Conservation (phyloP, 805 yeast genomes). For the Metschnikowia colocasiae region DNA sequence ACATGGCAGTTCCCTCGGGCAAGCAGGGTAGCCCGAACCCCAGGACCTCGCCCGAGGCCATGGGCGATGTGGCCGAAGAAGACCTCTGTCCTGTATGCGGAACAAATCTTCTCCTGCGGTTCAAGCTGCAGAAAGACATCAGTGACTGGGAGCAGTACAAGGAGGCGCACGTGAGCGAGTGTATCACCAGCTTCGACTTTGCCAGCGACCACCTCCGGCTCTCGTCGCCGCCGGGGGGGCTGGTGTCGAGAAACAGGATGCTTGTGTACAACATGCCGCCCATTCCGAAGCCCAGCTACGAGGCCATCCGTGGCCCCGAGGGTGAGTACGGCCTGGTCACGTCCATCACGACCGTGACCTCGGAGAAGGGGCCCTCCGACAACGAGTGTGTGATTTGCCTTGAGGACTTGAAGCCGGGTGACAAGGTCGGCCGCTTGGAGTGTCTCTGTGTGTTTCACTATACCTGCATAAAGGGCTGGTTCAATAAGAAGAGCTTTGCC, state of each 20-base stretch:
- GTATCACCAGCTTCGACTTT: constrained; percentile 70
- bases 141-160: constrained; percentile 37
- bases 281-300: constrained; percentile 38
- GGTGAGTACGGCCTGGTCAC: constrained; percentile 14
- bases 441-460: constrained; percentile 94
- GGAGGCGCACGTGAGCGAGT: constrained; percentile 67
- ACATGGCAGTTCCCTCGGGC: constrained; percentile 13
- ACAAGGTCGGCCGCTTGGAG: constrained; percentile 86
- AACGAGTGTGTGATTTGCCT: constrained; percentile 92
- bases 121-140: constrained; percentile 14
- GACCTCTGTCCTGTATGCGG: constrained; percentile 44
- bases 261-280: constrained; percentile 65
- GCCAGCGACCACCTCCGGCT: constrained; percentile 51
- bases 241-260: constrained; percentile 67
- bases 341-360: constrained; percentile 9
- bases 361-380: constrained; percentile 30
- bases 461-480: constrained; percentile 88
- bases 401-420: constrained; percentile 82
- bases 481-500: constrained; percentile 75
- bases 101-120: constrained; percentile 24
- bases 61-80: constrained; percentile 27
- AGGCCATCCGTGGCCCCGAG: constrained; percentile 23
- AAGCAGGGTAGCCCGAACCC: neutral
- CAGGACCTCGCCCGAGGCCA: constrained; percentile 2
- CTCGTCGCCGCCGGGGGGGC: constrained; percentile 23